phyloP scores from a whole-genome alignment of 2,329 filamentous ascomycete genomes.

The Paraphoma chrysanthemicola region DNA sequence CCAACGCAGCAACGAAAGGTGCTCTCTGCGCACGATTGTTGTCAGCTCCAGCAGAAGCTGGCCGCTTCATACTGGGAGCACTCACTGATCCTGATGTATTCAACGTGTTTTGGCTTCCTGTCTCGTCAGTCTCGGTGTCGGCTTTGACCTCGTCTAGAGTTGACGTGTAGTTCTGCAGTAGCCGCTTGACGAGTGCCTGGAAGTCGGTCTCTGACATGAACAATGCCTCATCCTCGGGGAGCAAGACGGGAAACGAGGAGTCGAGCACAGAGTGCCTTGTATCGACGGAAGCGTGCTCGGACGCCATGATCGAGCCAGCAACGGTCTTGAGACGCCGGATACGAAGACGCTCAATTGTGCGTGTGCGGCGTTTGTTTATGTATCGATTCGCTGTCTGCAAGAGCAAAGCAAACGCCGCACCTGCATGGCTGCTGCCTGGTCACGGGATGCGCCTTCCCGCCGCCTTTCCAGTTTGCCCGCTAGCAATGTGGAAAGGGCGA shows the following conservation, averaged over 20 bases:
- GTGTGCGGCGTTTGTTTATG: background rate
- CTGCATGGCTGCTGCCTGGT: slow-evolving; percentile 5
- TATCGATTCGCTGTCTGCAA: background rate
- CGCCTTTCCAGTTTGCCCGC: background rate
- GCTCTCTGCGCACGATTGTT: slow-evolving; percentile 20
- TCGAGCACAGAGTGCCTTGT: slow-evolving; percentile 23
- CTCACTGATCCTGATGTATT: slow-evolving; percentile 5
- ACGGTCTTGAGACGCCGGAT: background rate
- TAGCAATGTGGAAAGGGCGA: background rate
- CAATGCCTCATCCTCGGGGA: slow-evolving; percentile 22
- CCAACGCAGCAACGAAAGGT: slow-evolving; percentile 26
- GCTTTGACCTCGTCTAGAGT: slow-evolving; percentile 1
- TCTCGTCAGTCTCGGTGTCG: slow-evolving; percentile 5
- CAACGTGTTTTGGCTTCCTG: background rate
- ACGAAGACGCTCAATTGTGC: background rate
- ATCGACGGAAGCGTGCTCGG: background rate
- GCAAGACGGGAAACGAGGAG: slow-evolving; percentile 30
- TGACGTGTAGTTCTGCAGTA: background rate
- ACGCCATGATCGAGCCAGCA: slow-evolving; percentile 6
- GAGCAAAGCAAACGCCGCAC: background rate
- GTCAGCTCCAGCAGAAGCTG: slow-evolving; percentile 13
- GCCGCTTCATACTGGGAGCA: slow-evolving; percentile 14
- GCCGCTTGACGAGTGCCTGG: slow-evolving; percentile 16
- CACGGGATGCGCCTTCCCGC: background rate
- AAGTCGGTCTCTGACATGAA: slow-evolving; percentile 29